phyloP scores from a whole-genome alignment of 2,329 filamentous ascomycete genomes.

The Arthrobotrys entomopaga region DNA sequence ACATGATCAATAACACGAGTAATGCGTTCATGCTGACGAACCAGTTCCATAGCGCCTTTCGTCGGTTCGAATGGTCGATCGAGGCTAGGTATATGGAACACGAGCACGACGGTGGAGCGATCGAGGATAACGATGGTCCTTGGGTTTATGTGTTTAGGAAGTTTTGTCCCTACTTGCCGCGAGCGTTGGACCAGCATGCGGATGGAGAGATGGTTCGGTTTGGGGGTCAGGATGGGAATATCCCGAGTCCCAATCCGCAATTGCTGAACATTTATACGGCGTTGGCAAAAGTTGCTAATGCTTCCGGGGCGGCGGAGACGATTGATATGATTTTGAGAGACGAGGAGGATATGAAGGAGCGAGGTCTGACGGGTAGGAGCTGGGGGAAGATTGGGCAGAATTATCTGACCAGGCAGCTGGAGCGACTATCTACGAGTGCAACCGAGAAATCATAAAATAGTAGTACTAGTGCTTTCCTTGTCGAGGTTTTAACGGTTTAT shows the following conservation, averaged over 20 bases:
- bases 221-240: constrained; percentile 30
- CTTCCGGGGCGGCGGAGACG: constrained; percentile 38
- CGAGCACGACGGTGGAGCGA: not conserved
- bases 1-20: constrained; percentile 44
- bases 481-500: too few relatives aligned
- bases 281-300: constrained; percentile 42
- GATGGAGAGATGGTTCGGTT: constrained; percentile 42
- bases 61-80: constrained; percentile 52
- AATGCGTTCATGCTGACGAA: constrained; percentile 47
- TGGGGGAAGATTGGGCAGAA: constrained; percentile 46
- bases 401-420: constrained; percentile 40
- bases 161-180: constrained; percentile 34
- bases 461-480: too few relatives aligned
- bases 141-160: constrained; percentile 44
- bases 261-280: constrained; percentile 40
- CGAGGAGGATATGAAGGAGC: constrained; percentile 48
- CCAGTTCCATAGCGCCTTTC: constrained; percentile 45
- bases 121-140: not conserved
- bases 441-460: not conserved
- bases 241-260: constrained; percentile 39
- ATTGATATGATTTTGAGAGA: constrained; percentile 47
- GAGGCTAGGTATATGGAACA: constrained; percentile 16
- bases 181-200: constrained; percentile 32
- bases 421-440: constrained; percentile 24
- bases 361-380: constrained; percentile 32